These are phyloP conservation scores for Xylariaceae sp. DNA, from an alignment of 2,329 filamentous ascomycete genomes.

Conservation along the genomic window DNA sequence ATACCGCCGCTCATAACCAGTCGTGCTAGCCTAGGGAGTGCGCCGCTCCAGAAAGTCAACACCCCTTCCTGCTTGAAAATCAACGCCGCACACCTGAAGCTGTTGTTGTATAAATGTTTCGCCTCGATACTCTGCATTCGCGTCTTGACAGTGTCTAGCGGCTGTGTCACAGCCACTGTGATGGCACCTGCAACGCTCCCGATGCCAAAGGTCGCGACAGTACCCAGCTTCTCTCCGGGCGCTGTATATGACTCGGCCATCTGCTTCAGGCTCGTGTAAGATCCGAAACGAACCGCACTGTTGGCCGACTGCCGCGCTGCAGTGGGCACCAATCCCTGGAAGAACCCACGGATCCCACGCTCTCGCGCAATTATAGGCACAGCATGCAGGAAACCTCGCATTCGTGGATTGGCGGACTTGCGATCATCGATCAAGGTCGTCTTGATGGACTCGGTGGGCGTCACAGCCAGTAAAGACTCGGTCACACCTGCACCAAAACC, in stretches of 20 bases:
- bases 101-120: conserved; percentile 76
- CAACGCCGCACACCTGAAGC: conserved; percentile 71
- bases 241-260: conserved; percentile 87
- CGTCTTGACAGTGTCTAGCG: conserved; percentile 92
- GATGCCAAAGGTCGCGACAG: conserved; percentile 82
- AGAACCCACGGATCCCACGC: conserved; percentile 85
- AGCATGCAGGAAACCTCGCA: conserved; percentile 90
- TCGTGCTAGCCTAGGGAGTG: conserved; percentile 76
- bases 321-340: conserved; percentile 94
- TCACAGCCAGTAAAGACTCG: conserved; percentile 88
- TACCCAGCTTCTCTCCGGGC: conserved; percentile 90
- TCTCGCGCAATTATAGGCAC: conserved; percentile 83
- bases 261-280: conserved; percentile 87
- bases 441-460: conserved; percentile 97
- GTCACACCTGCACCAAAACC: conserved; percentile 94
- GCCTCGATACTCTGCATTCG: conserved; percentile 96
- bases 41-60: conserved; percentile 90
- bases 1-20: conserved; percentile 91
- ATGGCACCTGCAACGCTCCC: conserved; percentile 86
- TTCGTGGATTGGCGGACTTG: conserved; percentile 77
- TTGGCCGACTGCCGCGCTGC: conserved; percentile 94
- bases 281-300: conserved; percentile 83
- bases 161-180: conserved; percentile 75
- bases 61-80: conserved; percentile 89
- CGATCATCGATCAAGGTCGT: conserved; percentile 97